Conservation (phyloP, 495 filamentous ascomycete species). For the Pseudoneurospora amorphoporcata region DNA sequence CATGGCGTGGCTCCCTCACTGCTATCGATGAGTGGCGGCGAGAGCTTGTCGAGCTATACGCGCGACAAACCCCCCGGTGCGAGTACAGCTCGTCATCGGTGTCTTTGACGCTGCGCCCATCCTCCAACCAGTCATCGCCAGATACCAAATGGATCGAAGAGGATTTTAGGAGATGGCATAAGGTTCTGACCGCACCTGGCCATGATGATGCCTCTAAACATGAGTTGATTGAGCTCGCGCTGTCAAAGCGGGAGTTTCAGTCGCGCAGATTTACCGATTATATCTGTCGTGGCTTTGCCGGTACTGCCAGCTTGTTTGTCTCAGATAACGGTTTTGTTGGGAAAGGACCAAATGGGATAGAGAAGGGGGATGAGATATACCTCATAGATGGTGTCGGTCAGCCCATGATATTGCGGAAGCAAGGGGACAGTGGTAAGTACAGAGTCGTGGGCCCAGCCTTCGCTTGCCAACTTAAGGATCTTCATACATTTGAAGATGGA, state of each 20-base stretch:
- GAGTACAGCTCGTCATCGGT: background rate
- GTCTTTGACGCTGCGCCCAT: background rate
- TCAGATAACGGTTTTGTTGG: background rate
- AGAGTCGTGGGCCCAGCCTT: background rate
- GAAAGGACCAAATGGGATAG: background rate
- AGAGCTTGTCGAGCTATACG: background rate
- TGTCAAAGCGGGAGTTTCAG: background rate
- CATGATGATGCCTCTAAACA: background rate
- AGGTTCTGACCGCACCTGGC: background rate
- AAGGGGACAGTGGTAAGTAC: background rate
- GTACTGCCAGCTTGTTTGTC: background rate
- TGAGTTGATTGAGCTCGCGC: background rate
- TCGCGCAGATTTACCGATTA: background rate
- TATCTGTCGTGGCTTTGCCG: background rate
- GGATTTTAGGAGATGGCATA: background rate
- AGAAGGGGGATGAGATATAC: background rate
- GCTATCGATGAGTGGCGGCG: background rate
- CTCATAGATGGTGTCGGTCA: background rate
- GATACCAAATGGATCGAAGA: background rate
- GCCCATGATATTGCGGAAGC: background rate
- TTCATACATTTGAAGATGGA: background rate
- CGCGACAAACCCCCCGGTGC: background rate
- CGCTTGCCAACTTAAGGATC: background rate
- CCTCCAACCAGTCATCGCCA: background rate
- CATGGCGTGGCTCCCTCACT: background rate